phyloP scores from a whole-genome alignment of 768 basidiomycete genomes.

The Psilocybe tampanensis region DNA sequence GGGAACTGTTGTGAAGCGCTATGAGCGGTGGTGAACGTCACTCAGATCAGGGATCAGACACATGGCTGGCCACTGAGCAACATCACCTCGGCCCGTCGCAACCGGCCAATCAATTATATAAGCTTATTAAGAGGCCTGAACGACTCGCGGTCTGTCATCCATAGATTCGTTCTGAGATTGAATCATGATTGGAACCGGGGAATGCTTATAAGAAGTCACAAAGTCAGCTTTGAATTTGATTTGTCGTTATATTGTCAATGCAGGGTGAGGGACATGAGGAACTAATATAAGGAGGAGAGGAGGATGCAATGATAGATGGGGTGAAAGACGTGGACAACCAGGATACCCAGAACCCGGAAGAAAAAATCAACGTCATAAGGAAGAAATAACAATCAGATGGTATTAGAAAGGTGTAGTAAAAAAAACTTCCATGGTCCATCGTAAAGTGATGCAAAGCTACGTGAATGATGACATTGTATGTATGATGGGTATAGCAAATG shows the following conservation, averaged over 20 bases:
- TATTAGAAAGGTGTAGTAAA: conserved; percentile 35
- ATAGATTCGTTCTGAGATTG: no score
- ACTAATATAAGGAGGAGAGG: conserved; percentile 16
- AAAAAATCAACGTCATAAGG: conserved; percentile 18
- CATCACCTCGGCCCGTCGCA: no score
- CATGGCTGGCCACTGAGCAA: no score
- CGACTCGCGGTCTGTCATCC: no score
- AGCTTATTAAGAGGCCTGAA: no score
- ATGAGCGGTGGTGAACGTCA: no score
- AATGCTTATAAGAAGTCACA: neutral
- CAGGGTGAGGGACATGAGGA: conserved; percentile 4
- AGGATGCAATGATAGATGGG: conserved; percentile 17
- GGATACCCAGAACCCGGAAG: conserved; percentile 13
- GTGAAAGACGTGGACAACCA: conserved; percentile 13
- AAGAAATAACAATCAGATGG: conserved; percentile 20
- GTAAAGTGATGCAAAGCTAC: conserved; percentile 28
- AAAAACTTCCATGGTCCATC: conserved; percentile 34
- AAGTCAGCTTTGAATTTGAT: neutral
- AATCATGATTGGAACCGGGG: neutral
- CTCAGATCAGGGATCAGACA: no score
- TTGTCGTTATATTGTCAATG: conserved; percentile 16
- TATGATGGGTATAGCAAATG: conserved; percentile 42
- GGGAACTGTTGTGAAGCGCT: no score
- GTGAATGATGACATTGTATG: conserved; percentile 33
- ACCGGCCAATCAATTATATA: no score